Evolutionary conservation across 2,329 filamentous ascomycete species (phyloP).

Genomic region (Aspergillus versicolor): DNA sequence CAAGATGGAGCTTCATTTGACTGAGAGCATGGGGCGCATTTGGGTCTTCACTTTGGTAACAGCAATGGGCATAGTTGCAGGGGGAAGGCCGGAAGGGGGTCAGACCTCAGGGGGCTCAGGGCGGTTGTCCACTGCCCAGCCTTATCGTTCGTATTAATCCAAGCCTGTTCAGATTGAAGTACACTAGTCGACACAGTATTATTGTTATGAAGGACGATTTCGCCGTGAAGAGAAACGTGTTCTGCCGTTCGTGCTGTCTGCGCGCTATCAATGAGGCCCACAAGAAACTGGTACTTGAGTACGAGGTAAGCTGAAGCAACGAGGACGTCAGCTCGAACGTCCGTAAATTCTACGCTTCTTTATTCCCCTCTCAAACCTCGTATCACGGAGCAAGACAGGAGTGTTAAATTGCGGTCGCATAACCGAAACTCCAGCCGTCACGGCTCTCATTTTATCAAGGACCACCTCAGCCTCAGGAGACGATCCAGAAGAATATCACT

Average conservation of each 20-base stretch:
- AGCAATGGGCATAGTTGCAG: background rate
- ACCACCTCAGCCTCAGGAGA: background rate
- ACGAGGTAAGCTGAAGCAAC: background rate
- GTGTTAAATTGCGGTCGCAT: background rate
- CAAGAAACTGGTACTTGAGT: no score
- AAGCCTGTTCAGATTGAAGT: no score
- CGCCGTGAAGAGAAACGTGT: background rate
- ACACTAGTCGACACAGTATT: no score
- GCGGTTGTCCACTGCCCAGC: background rate
- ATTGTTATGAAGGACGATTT: background rate
- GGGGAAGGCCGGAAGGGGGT: background rate
- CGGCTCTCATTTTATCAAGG: background rate
- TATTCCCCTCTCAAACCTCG: background rate
- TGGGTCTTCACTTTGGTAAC: background rate
- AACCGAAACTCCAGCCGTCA: background rate
- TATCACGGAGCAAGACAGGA: background rate
- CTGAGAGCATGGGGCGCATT: background rate
- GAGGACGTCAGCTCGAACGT: background rate
- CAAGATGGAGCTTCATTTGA: background rate
- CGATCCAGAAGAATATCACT: background rate
- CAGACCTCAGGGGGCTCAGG: background rate
- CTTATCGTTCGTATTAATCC: no score
- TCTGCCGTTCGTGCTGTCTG: background rate
- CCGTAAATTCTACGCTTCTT: background rate
- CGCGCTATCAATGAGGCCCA: background rate